Evolutionary conservation across 331 rosid species (phyloP).

Genomic region (Pyracantha coccinea): DNA sequence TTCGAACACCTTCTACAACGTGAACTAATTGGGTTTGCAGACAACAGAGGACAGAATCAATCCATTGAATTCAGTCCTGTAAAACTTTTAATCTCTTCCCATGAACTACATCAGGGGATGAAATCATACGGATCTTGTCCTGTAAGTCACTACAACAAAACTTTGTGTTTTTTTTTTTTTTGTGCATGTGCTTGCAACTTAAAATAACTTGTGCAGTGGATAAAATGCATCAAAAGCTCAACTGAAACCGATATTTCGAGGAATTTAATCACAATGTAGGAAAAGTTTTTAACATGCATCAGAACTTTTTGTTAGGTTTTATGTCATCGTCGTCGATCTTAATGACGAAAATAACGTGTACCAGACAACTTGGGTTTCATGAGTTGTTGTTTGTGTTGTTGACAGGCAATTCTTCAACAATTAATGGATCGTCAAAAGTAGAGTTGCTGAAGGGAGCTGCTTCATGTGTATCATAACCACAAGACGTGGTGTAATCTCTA

Average conservation of each 20-base stretch:
- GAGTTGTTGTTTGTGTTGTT: not conserved
- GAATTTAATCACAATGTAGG: not conserved
- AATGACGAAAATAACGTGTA: not conserved
- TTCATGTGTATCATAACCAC: not conserved
- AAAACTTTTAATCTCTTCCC: conserved; percentile 57
- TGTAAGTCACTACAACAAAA: conserved; percentile 42
- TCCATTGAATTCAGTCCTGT: conserved; percentile 71
- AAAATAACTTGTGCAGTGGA: not conserved
- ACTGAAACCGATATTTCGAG: not conserved
- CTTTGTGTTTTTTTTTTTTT: not conserved
- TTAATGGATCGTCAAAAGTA: conserved; percentile 46
- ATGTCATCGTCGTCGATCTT: not conserved
- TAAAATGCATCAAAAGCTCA: not conserved
- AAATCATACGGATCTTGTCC: conserved; percentile 63
- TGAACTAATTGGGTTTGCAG: conserved; percentile 63
- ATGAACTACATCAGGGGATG: conserved; percentile 66
- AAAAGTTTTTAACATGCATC: no score
- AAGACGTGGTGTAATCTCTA: not conserved
- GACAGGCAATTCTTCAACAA: conserved; percentile 44
- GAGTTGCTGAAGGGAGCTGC: conserved; percentile 7
- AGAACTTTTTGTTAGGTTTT: not conserved
- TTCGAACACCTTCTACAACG: conserved; percentile 83
- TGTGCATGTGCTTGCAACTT: no score
- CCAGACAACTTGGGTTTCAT: not conserved
- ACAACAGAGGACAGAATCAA: conserved; percentile 58